Evolutionary conservation across 768 basidiomycete genomes (phyloP).

Genomic region (Leccinum ochraceum): DNA sequence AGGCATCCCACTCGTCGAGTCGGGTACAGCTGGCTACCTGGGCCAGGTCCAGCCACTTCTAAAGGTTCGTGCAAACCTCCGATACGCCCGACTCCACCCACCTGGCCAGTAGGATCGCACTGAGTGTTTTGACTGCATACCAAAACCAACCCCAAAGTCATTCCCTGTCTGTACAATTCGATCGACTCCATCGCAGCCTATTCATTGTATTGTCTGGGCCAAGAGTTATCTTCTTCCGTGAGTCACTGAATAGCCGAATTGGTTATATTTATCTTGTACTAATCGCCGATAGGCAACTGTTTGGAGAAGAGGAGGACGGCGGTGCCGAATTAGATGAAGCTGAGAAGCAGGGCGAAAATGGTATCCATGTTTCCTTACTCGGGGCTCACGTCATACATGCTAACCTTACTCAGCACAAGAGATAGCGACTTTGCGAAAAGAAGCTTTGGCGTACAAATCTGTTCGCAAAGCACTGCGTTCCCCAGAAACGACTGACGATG

Average conservation of each 20-base stretch:
- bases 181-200: constrained; percentile 94
- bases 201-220: constrained; percentile 99
- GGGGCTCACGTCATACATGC: neutral
- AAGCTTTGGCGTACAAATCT: constrained; percentile 84
- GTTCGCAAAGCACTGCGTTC: constrained; percentile 71
- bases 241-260: constrained; percentile 27
- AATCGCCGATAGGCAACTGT: constrained; percentile 67
- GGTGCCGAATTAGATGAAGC: constrained; percentile 86
- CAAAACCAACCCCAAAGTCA: constrained; percentile 89
- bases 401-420: constrained; percentile 64
- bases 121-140: constrained; percentile 96
- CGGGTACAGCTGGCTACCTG: constrained; percentile 94
- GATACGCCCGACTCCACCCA: neutral
- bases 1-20: constrained; percentile 87
- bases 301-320: constrained; percentile 90
- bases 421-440: constrained; percentile 85
- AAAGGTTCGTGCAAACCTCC: constrained; percentile 52
- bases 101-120: constrained; percentile 62
- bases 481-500: constrained; percentile 39
- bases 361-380: constrained; percentile 40
- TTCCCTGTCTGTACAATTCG: constrained; percentile 98
- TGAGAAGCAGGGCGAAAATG: constrained; percentile 91
- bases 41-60: constrained; percentile 95
- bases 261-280: neutral
- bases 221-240: constrained; percentile 95